Evolutionary conservation across 169 alveolate species (phyloP), one percentile per base, ranked within the genome.

Genomic region (Plasmodium blacklocki): DNA sequence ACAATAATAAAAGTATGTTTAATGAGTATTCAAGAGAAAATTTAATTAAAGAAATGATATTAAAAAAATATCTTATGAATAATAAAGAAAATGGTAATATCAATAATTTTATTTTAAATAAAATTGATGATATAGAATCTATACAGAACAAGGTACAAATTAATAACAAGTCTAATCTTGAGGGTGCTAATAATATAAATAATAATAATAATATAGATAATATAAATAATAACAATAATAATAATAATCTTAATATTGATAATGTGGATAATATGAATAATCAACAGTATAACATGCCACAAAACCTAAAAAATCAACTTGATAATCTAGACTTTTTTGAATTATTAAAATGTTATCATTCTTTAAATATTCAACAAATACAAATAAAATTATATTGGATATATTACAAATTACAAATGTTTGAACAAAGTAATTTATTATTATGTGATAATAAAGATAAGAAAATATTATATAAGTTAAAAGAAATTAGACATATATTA

Each of bases 321-420:
- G 26, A 14, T 23, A 76, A 50, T 21, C 15, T 76, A 19, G 89
- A 76, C 15, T 26, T 76, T 19, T 63, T 74, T 50, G 89, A 76
- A 50, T 18, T 76, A 29, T 56, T 76, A 5, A 76, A 76, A 21
- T 76, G 60, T 8, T 76, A 76, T 45, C 89, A 76, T 54, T 39
- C 89, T 18, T 49, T 76, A n/a, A 76, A 76, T 50, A 56, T 76
- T n/a, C 89, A 76, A 14, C 76, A 63, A 14, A 76, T 76, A 0
- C 89, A 76, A 45, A 5, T 76, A 50, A 76, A 76, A 18, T 2
- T 76, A 21, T 76, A 76, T 18, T 76, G 64, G 68, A 76, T 76
- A 12, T 12, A 12, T 21, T 43, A 26, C 19, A 76, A 76, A 64
- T 50, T 76, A 0, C 74, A 76, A 45, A 56, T 19, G 11, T 76